phyloP scores from a whole-genome alignment of 306 rosid genomes.

The Senna tora region DNA sequence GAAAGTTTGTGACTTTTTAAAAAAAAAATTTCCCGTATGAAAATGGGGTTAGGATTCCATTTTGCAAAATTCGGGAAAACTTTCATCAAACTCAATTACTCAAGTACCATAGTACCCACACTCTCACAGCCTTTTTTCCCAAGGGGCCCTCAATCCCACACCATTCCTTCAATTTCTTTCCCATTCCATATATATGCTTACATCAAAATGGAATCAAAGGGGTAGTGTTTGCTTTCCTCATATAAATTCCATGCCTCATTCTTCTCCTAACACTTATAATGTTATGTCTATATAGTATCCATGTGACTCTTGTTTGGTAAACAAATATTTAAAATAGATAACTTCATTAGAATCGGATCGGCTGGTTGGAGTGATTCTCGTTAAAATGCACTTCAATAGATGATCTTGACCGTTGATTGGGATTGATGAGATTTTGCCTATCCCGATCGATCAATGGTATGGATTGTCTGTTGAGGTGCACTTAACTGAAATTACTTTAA shows the following conservation, averaged over 20 bases:
- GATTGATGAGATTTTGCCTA: too few relatives aligned
- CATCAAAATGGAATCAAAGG: slow-evolving; percentile 25
- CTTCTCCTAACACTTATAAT: not conserved
- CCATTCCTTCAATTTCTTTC: slow-evolving; percentile 1
- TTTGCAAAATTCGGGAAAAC: slow-evolving; percentile 10
- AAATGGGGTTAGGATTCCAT: slow-evolving; percentile 11
- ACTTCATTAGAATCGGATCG: too few relatives aligned
- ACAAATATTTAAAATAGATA: too few relatives aligned
- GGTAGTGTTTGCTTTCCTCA: not conserved
- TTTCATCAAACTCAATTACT: slow-evolving; percentile 17
- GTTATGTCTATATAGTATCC: not conserved
- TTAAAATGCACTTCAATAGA: too few relatives aligned
- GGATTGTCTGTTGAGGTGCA: too few relatives aligned
- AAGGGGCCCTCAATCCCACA: not conserved
- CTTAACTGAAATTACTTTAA: too few relatives aligned
- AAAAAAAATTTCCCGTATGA: slow-evolving; percentile 8
- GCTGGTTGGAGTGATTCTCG: too few relatives aligned
- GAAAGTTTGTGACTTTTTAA: slow-evolving; percentile 6
- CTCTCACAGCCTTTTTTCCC: slow-evolving; percentile 12
- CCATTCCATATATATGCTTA: not conserved
- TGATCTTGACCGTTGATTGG: too few relatives aligned
- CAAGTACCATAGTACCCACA: slow-evolving; percentile 26
- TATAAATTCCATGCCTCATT: not conserved
- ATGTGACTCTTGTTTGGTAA: slow-evolving; percentile 24
- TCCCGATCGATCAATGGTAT: too few relatives aligned